These are phyloP conservation scores for Albophoma yamanashiensis DNA, from an alignment of 2,329 filamentous ascomycete species.

Conservation along the genomic window DNA sequence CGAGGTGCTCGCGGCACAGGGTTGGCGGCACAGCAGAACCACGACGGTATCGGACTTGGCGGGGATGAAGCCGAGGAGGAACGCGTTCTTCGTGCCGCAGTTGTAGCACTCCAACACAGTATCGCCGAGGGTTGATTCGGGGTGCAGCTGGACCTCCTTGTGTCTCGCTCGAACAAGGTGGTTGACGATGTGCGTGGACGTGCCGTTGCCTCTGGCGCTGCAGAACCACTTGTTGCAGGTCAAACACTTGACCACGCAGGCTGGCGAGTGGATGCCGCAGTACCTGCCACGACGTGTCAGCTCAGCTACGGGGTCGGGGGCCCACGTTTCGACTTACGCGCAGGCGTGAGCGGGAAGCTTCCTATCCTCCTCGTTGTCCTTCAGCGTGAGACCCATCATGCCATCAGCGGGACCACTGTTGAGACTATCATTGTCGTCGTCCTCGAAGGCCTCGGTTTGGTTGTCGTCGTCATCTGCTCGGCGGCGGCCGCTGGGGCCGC, in stretches of 20 bases:
- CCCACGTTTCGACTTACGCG: conserved; percentile 53
- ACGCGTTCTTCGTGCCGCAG: conserved; percentile 98
- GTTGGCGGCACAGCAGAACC: conserved; percentile 90
- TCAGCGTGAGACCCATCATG: conserved; percentile 51
- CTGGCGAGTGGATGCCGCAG: conserved; percentile 93
- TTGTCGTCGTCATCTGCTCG: conserved; percentile 84
- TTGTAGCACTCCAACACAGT: conserved; percentile 98
- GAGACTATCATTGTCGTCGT: conserved; percentile 68
- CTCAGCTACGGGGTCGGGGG: not conserved
- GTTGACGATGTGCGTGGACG: conserved; percentile 96
- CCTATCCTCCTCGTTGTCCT: conserved; percentile 63
- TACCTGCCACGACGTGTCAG: conserved; percentile 47
- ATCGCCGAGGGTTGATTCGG: conserved; percentile 83
- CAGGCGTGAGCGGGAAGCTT: conserved; percentile 91
- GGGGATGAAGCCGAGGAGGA: conserved; percentile 93
- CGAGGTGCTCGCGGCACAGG: conserved; percentile 87
- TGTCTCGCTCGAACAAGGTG: conserved; percentile 94
- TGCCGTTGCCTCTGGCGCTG: conserved; percentile 91
- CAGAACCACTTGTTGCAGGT: conserved; percentile 98
- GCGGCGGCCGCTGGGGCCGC: conserved; percentile 50
- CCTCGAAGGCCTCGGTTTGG: conserved; percentile 70
- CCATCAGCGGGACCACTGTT: conserved; percentile 74
- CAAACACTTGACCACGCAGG: conserved; percentile 92
- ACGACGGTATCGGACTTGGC: conserved; percentile 98
- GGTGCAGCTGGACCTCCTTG: conserved; percentile 97